Evolutionary conservation across 768 basidiomycete species (phyloP).

Genomic region (Lactarius akahatsu): DNA sequence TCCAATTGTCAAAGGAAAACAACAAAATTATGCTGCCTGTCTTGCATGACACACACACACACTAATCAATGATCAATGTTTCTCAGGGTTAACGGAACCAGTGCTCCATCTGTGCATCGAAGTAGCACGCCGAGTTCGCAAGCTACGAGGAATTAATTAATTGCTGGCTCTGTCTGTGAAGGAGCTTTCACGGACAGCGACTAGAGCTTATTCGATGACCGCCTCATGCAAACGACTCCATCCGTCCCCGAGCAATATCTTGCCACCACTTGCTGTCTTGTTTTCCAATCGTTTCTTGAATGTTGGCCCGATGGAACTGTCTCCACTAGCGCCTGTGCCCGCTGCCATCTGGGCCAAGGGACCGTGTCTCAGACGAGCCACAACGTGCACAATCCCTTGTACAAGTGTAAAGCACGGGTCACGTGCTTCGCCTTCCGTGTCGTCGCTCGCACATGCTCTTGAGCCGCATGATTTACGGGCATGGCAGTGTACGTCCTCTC

Average conservation of each 20-base stretch:
- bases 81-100: neutral
- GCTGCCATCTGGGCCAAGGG: too few species aligned
- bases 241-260: slow-evolving; percentile 6
- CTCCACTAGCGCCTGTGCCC: too few species aligned
- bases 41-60: neutral
- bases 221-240: slow-evolving; percentile 8
- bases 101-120: slow-evolving; percentile 7
- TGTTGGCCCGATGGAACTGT: too few species aligned
- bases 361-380: too few species aligned
- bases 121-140: neutral
- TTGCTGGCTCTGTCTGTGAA: too few species aligned
- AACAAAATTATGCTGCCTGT: neutral
- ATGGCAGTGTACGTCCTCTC: neutral
- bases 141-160: neutral
- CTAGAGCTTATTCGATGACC: slow-evolving; percentile 14
- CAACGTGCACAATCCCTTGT: too few species aligned
- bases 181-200: neutral
- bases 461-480: slow-evolving; percentile 12
- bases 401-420: slow-evolving; percentile 17
- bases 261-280: slow-evolving; percentile 4
- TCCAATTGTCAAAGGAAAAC: neutral
- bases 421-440: neutral
- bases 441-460: slow-evolving; percentile 20
- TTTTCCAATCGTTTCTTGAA: neutral
- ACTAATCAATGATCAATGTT: neutral